phyloP scores from a whole-genome alignment of 768 basidiomycete genomes.

The Gymnopilus dilepis region DNA sequence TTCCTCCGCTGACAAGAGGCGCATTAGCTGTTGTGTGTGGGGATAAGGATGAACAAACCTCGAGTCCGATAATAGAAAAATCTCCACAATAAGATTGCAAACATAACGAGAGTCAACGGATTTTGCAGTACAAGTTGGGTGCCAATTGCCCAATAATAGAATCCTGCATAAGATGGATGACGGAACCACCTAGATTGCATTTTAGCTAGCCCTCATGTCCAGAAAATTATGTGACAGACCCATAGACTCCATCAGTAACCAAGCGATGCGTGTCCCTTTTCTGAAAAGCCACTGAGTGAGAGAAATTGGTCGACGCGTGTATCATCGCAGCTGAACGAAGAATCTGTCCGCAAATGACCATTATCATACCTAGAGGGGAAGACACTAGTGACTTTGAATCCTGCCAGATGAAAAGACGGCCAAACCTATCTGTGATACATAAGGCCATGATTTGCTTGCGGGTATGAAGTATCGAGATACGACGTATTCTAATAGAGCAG shows the following conservation, averaged over 20 bases:
- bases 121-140: conserved; percentile 94
- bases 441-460: conserved; percentile 60
- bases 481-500: conserved; percentile 83
- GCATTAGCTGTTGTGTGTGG: background rate
- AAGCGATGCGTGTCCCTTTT: conserved; percentile 79
- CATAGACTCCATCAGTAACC: conserved; percentile 89
- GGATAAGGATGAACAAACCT: conserved; percentile 55
- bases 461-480: conserved; percentile 72
- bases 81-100: conserved; percentile 71
- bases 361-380: conserved; percentile 58
- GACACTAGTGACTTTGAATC: background rate
- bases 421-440: conserved; percentile 65
- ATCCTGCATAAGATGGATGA: conserved; percentile 96
- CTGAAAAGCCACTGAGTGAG: conserved; percentile 80
- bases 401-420: conserved; percentile 5
- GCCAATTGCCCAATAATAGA: conserved; percentile 97
- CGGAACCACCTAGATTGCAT: conserved; percentile 68
- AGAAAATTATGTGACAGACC: conserved; percentile 48
- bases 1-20: conserved; percentile 72
- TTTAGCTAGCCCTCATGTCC: background rate
- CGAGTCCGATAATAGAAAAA: conserved; percentile 86
- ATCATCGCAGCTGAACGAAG: conserved; percentile 95
- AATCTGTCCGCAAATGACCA: conserved; percentile 74
- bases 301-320: conserved; percentile 92
- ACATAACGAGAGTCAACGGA: conserved; percentile 71